Percentiles rank a stretch among this genome's conserved stretches.
phyloP scores from a whole-genome alignment of 1,284 basidiomycete species.

The Sporisorium reilianum region DNA sequence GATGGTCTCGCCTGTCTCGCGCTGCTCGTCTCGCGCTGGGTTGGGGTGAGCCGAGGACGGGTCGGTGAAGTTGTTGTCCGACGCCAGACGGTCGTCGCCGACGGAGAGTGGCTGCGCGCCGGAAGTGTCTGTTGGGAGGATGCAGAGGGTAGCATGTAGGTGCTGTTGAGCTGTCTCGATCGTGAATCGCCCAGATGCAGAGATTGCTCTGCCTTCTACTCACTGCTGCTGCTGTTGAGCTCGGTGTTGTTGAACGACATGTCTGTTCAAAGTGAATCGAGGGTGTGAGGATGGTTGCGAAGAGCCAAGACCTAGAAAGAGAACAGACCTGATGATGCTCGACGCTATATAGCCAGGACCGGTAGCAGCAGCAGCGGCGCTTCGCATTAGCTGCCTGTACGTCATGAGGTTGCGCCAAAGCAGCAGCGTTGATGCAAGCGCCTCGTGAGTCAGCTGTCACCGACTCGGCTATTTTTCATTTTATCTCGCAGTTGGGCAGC shows the following conservation, averaged over 20 bases:
- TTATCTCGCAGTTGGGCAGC: neutral
- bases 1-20: conserved; percentile 35
- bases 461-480: conserved; percentile 1
- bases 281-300: neutral
- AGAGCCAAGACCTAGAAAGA: neutral
- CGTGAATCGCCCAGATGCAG: neutral
- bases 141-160: neutral
- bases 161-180: neutral
- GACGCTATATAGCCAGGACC: neutral
- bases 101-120: conserved; percentile 35
- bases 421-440: too few species aligned
- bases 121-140: conserved; percentile 15
- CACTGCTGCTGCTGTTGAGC: conserved; percentile 32
- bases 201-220: neutral
- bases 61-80: conserved; percentile 48
- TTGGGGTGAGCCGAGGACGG: conserved; percentile 37
- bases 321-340: neutral
- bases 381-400: too few species aligned
- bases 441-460: conserved; percentile 36
- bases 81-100: conserved; percentile 43
- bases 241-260: conserved; percentile 20
- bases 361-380: too few species aligned
- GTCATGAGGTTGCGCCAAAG: conserved; percentile 11
- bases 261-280: neutral
- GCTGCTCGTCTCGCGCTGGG: conserved; percentile 21